Evolutionary conservation across 495 filamentous ascomycete species (phyloP).

Genomic region (Parathielavia appendiculata): DNA sequence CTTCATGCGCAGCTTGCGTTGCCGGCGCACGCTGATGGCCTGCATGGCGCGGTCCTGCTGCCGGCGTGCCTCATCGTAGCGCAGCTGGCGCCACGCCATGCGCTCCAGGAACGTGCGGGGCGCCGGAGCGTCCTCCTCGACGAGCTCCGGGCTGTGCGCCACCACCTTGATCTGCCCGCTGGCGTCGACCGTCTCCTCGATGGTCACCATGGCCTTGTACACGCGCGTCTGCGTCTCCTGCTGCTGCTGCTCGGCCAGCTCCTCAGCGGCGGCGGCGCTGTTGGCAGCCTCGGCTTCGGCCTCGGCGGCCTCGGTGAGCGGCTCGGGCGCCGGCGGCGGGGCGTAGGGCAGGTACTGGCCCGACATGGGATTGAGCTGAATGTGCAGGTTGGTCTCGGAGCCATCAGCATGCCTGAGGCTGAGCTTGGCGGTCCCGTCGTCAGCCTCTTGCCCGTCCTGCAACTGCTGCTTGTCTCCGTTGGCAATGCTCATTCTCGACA

Average conservation of each 20-base stretch:
- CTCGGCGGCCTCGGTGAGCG: constrained; percentile 43
- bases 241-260: constrained; percentile 31
- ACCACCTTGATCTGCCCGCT: constrained; percentile 59
- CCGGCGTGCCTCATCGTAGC: constrained; percentile 43
- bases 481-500: constrained; percentile 31
- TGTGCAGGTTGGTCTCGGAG: constrained; percentile 39
- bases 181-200: constrained; percentile 68
- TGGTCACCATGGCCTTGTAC: constrained; percentile 76
- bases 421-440: constrained; percentile 33
- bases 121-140: constrained; percentile 34
- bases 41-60: constrained; percentile 44
- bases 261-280: constrained; percentile 28
- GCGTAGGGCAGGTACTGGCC: constrained; percentile 68
- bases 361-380: constrained; percentile 45
- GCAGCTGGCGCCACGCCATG: constrained; percentile 46
- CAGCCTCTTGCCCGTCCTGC: constrained; percentile 24
- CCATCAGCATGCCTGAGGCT: constrained; percentile 50
- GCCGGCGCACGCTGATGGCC: constrained; percentile 79
- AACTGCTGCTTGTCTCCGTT: constrained; percentile 21
- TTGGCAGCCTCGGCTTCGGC: constrained; percentile 31
- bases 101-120: constrained; percentile 48
- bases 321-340: constrained; percentile 67
- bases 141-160: constrained; percentile 47
- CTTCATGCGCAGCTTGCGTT: constrained; percentile 96
- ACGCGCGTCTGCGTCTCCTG: constrained; percentile 48